A percentile compares a stretch with the other conserved stretches of the same genome.
phyloP scores from a whole-genome alignment of 345 rosid genomes.

The Populus simonii region DNA sequence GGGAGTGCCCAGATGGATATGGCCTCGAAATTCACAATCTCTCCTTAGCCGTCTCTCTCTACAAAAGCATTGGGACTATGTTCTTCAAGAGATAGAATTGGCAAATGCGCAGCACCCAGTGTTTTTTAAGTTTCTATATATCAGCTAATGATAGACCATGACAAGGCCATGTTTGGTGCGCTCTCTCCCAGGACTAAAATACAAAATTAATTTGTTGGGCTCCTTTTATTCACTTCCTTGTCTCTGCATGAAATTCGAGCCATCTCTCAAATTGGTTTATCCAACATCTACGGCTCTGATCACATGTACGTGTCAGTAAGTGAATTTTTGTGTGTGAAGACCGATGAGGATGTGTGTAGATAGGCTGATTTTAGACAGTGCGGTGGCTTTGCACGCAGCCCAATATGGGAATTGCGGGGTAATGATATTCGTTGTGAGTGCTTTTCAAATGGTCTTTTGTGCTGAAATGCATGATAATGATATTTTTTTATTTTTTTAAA shows the following conservation, averaged over 20 bases:
- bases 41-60: background rate
- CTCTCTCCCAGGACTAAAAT: constrained; percentile 30
- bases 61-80: background rate
- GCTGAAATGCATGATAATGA: too few species aligned
- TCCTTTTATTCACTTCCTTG: background rate
- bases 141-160: constrained; percentile 34
- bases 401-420: background rate
- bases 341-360: too few species aligned
- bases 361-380: background rate
- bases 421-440: too few species aligned
- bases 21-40: constrained; percentile 40
- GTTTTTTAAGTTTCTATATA: background rate
- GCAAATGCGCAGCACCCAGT: background rate
- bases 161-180: constrained; percentile 70
- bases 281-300: background rate
- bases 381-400: background rate
- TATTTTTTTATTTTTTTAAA: too few species aligned
- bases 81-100: background rate
- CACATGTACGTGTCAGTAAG: background rate
- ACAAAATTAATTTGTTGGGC: constrained; percentile 22
- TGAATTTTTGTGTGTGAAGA: too few species aligned
- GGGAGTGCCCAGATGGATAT: constrained; percentile 32
- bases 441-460: too few species aligned
- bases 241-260: background rate
- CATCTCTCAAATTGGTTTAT: background rate